Conservation (phyloP, 129 eudicot species). For the Apium graveolens region DNA sequence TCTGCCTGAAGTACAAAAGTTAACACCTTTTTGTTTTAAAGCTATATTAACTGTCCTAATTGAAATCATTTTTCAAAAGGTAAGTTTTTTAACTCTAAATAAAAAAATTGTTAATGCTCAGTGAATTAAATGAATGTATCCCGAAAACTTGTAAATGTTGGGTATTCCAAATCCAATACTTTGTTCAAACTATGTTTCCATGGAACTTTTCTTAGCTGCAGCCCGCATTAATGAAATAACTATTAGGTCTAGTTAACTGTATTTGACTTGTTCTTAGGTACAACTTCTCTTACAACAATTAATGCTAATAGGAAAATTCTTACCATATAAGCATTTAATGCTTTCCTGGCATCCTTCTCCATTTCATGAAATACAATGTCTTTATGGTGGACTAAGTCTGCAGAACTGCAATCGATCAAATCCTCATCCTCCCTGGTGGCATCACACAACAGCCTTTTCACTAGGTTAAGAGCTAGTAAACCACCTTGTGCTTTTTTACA, state of each 20-base stretch:
- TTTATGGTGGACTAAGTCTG: neutral
- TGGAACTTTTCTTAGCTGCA: neutral
- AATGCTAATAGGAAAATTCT: neutral
- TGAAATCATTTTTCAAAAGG: too few species aligned
- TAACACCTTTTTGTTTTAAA: neutral
- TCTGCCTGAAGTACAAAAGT: neutral
- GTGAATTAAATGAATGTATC: too few species aligned
- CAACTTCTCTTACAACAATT: neutral
- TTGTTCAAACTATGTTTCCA: neutral
- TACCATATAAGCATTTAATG: neutral
- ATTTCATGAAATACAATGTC: neutral
- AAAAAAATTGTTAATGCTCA: too few species aligned
- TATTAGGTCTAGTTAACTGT: neutral
- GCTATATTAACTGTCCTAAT: neutral
- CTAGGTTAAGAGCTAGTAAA: neutral
- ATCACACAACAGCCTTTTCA: neutral
- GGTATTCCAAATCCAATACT: neutral
- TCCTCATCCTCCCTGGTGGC: neutral
- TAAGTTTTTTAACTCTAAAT: neutral
- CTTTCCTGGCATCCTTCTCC: neutral
- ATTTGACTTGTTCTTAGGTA: neutral
- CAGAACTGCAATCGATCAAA: neutral
- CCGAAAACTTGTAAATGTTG: neutral
- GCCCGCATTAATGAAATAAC: neutral
- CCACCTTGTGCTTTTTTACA: neutral